Evolutionary conservation across 768 basidiomycete genomes (phyloP).

Genomic region (Termitomyces sp.): DNA sequence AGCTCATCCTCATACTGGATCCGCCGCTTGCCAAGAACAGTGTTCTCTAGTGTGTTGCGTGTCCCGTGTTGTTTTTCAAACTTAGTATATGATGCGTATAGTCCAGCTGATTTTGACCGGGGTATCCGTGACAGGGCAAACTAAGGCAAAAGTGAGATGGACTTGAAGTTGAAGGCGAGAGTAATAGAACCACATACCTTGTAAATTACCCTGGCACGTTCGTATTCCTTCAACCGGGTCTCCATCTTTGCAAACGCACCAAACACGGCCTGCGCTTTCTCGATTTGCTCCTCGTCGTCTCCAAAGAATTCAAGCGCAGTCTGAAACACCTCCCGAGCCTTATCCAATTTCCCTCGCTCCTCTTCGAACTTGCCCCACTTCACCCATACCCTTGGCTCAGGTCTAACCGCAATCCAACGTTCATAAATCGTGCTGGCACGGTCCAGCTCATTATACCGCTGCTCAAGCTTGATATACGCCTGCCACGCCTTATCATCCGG

Average conservation of each 20-base stretch:
- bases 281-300: conserved; percentile 88
- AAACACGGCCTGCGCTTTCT: conserved; percentile 95
- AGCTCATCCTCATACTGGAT: conserved; percentile 99
- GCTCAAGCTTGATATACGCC: conserved; percentile 98
- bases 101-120: conserved; percentile 80
- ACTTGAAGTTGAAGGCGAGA: background rate
- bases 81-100: conserved; percentile 93
- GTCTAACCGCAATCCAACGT: conserved; percentile 74
- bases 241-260: conserved; percentile 97
- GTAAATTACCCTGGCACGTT: conserved; percentile 95
- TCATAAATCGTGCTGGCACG: conserved; percentile 93
- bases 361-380: conserved; percentile 91
- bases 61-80: conserved; percentile 99
- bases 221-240: conserved; percentile 91
- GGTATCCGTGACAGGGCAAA: conserved; percentile 94
- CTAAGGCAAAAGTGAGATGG: conserved; percentile 34
- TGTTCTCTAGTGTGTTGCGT: conserved; percentile 82
- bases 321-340: conserved; percentile 86
- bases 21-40: conserved; percentile 94
- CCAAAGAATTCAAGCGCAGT: conserved; percentile 88
- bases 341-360: conserved; percentile 67
- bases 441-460: conserved; percentile 88
- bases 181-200: conserved; percentile 54
- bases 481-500: conserved; percentile 99
- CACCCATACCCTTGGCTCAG: conserved; percentile 80